Evolutionary conservation across 768 basidiomycete species (phyloP).

Genomic region (Thelephora ganbajun): DNA sequence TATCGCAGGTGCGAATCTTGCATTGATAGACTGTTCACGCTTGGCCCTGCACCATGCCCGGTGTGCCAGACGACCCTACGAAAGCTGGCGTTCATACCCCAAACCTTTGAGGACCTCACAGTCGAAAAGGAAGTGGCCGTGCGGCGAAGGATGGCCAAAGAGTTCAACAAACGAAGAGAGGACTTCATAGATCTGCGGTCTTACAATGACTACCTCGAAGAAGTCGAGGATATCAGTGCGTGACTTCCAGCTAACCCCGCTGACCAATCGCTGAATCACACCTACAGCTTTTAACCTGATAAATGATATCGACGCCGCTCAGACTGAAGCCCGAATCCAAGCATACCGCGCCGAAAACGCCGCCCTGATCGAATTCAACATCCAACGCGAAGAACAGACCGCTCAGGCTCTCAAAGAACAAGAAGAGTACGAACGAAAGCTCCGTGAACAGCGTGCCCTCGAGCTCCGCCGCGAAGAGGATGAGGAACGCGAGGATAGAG

Average conservation of each 20-base stretch:
- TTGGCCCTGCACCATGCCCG: conserved; percentile 94
- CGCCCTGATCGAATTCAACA: conserved; percentile 69
- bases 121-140: conserved; percentile 94
- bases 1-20: conserved; percentile 86
- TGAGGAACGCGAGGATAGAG: conserved; percentile 62
- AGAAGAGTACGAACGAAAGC: conserved; percentile 65
- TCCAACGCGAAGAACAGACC: conserved; percentile 70
- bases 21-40: conserved; percentile 90
- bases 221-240: conserved; percentile 84
- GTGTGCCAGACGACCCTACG: conserved; percentile 78
- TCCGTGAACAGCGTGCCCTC: conserved; percentile 54
- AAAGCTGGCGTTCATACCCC: conserved; percentile 89
- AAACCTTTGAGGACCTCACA: conserved; percentile 84
- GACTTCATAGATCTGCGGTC: conserved; percentile 71
- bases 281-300: conserved; percentile 84
- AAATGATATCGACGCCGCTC: conserved; percentile 65
- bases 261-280: conserved; percentile 3
- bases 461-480: conserved; percentile 58
- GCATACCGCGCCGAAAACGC: conserved; percentile 73
- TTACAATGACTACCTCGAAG: conserved; percentile 94
- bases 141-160: conserved; percentile 74
- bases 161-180: conserved; percentile 92
- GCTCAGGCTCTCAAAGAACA: conserved; percentile 58
- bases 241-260: conserved; percentile 12
- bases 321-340: conserved; percentile 75